These are phyloP conservation scores for Herpotrichia juniperi DNA, from an alignment of 2,329 filamentous ascomycete species.

Conservation along the genomic window DNA sequence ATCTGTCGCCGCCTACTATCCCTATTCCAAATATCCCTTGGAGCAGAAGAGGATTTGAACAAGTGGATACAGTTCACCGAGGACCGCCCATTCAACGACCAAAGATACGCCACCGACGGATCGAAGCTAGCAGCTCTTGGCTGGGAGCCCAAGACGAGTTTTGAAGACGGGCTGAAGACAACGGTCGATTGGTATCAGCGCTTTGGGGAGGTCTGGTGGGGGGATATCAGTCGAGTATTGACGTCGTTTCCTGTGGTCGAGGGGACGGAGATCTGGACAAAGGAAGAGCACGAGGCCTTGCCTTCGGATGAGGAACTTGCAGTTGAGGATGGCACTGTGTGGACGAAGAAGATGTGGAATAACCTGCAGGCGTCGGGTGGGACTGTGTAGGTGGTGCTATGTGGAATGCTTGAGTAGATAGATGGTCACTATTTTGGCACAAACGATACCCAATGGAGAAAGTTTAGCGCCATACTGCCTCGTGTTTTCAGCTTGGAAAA, in stretches of 20 bases:
- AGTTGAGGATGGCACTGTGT: constrained; percentile 22
- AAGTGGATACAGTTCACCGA: constrained; percentile 76
- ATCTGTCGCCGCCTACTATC: constrained; percentile 70
- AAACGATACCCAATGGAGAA: background rate
- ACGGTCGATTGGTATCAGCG: constrained; percentile 49
- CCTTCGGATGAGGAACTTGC: constrained; percentile 37
- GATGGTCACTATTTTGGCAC: background rate
- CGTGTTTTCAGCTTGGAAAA: too few species aligned
- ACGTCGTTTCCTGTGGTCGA: constrained; percentile 47
- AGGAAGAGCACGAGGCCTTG: constrained; percentile 46
- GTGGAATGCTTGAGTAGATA: background rate
- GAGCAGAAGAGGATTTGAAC: constrained; percentile 55
- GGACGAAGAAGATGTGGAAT: constrained; percentile 33
- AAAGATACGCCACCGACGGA: constrained; percentile 47
- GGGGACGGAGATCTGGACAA: constrained; percentile 48
- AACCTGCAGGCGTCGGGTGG: constrained; percentile 22
- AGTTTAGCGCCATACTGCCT: too few species aligned
- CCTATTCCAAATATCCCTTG: constrained; percentile 60
- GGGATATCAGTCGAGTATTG: constrained; percentile 46
- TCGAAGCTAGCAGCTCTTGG: constrained; percentile 45
- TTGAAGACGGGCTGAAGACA: constrained; percentile 41
- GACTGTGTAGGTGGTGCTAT: constrained; percentile 9
- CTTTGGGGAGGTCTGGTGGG: constrained; percentile 50
- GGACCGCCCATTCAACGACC: constrained; percentile 69
- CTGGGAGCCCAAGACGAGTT: constrained; percentile 43